A percentile compares a stretch with the other conserved stretches of the same genome.
phyloP scores from a whole-genome alignment of 345 rosid species.

The Euphorbia peplus region DNA sequence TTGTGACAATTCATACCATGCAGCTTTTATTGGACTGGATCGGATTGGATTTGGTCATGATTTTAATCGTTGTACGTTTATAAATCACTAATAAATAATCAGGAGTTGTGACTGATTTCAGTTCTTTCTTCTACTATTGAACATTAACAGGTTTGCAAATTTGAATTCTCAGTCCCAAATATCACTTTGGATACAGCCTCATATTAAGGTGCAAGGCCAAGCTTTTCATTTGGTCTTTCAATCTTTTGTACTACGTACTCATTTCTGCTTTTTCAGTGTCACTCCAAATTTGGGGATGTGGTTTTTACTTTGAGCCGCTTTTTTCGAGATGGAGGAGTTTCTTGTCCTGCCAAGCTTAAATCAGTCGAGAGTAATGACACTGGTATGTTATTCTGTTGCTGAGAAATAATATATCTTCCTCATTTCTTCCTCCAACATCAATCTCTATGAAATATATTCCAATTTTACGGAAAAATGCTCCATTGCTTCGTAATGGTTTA shows the following conservation, averaged over 20 bases:
- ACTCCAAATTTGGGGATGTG: slow-evolving; percentile 75
- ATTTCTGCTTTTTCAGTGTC: slow-evolving; percentile 53
- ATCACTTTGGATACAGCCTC: slow-evolving; percentile 92
- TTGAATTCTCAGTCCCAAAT: slow-evolving; percentile 70
- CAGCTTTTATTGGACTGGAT: background rate
- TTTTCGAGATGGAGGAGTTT: slow-evolving; percentile 58
- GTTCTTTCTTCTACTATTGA: slow-evolving; percentile 21
- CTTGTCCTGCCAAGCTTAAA: slow-evolving; percentile 33
- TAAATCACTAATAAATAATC: background rate
- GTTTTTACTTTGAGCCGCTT: slow-evolving; percentile 78
- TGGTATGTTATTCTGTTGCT: slow-evolving; percentile 44
- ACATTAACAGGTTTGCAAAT: slow-evolving; percentile 64
- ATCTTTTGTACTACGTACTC: slow-evolving; percentile 6
- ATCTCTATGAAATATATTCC: background rate
- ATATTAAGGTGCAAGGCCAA: slow-evolving; percentile 53
- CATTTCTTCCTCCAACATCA: background rate
- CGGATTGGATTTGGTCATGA: background rate
- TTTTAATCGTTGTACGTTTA: background rate
- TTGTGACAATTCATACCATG: background rate
- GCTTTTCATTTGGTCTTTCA: slow-evolving; percentile 17
- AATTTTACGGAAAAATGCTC: background rate
- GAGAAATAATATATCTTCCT: slow-evolving; percentile 7
- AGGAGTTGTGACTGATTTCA: slow-evolving; percentile 5
- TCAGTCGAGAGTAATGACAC: slow-evolving; percentile 32
- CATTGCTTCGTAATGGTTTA: background rate